Conservation (phyloP, 1,284 basidiomycete genomes). For the Rugiboletus extremiorientalis region DNA sequence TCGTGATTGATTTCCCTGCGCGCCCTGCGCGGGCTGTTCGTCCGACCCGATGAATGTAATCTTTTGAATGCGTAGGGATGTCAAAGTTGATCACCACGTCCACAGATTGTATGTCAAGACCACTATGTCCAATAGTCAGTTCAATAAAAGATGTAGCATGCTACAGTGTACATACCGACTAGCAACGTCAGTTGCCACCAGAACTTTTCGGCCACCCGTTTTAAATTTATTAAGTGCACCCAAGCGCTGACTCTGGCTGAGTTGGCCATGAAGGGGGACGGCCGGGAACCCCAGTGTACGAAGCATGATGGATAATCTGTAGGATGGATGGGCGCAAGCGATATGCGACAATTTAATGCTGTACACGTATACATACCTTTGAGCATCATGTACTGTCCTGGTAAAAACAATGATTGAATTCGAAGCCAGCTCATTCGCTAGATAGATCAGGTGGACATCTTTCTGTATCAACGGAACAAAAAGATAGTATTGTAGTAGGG, state of each 20-base stretch:
- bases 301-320: constrained; percentile 84
- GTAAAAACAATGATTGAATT: constrained; percentile 98
- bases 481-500: constrained; percentile 94
- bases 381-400: constrained; percentile 92
- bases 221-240: constrained; percentile 98
- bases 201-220: constrained; percentile 85
- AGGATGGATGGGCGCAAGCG: not conserved
- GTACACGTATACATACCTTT: constrained; percentile 52
- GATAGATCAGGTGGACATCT: constrained; percentile 89
- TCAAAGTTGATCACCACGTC: constrained; percentile 99
- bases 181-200: constrained; percentile 98
- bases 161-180: constrained; percentile 59
- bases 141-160: not conserved
- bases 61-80: constrained; percentile 97
- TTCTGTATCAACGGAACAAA: constrained; percentile 93
- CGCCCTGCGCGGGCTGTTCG: constrained; percentile 96
- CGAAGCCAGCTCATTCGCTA: constrained; percentile 87
- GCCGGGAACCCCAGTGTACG: constrained; percentile 93
- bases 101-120: constrained; percentile 95
- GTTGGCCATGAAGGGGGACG: constrained; percentile 93
- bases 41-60: constrained; percentile 98
- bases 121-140: constrained; percentile 46
- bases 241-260: constrained; percentile 91
- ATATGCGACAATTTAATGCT: not conserved
- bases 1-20: constrained; percentile 92